phyloP scores from a whole-genome alignment of 139 green algal genomes.

The Chlamydomonas sphaeroides region DNA sequence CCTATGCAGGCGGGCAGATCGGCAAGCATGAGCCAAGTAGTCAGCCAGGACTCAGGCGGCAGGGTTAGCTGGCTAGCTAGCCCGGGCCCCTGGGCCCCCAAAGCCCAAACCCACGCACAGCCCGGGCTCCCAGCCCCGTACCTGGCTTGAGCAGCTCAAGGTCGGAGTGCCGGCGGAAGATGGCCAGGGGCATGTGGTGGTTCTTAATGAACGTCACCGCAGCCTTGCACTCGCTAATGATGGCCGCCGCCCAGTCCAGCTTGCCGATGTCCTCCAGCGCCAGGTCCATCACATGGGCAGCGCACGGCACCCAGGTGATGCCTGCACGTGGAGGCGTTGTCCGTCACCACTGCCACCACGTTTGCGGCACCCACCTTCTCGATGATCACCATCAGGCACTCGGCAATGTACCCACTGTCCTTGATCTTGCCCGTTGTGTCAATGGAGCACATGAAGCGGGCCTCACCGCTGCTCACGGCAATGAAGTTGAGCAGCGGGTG shows the following conservation, averaged over 20 bases:
- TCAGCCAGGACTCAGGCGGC: no score
- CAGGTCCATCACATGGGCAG: slow-evolving; percentile 5
- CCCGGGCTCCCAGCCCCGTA: no score
- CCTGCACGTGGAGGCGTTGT: slow-evolving; percentile 20
- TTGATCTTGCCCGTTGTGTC: background rate
- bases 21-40: no score
- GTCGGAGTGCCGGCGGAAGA: background rate
- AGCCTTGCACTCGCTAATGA: background rate
- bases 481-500: background rate
- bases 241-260: background rate
- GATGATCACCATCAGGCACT: background rate
- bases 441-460: background rate
- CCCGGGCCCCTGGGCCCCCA: no score
- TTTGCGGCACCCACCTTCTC: background rate
- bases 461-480: background rate
- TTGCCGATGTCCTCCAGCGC: slow-evolving; percentile 21
- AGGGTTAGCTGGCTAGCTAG: no score
- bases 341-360: slow-evolving; percentile 3
- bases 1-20: no score
- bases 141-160: background rate
- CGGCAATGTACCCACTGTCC: background rate
- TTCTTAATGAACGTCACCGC: background rate
- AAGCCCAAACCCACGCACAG: no score
- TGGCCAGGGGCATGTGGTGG: background rate
- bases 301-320: slow-evolving; percentile 11